Evolutionary conservation across 2,329 filamentous ascomycete species (phyloP).

Genomic region (Sarocladium strictum): DNA sequence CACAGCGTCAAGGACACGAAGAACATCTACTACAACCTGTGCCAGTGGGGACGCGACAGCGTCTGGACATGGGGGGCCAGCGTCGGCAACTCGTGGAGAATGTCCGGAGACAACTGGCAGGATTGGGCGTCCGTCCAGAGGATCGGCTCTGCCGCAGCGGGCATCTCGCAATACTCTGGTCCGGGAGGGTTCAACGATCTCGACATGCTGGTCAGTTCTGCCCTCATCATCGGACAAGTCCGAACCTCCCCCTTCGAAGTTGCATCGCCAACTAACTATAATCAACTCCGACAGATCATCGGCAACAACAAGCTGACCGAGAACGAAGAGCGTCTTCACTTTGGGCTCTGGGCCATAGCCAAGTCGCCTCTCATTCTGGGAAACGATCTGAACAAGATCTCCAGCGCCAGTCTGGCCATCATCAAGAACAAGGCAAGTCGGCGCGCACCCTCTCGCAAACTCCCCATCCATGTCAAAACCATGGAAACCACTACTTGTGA

Average conservation of each 20-base stretch:
- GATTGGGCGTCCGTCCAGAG: constrained; percentile 15
- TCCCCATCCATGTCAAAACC: too few species aligned
- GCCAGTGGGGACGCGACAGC: constrained; percentile 41
- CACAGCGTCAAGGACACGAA: constrained; percentile 23
- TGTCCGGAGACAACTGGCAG: constrained; percentile 29
- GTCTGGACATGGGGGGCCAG: constrained; percentile 39
- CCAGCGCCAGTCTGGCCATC: constrained; percentile 14
- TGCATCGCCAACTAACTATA: too few species aligned
- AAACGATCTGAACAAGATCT: constrained; percentile 19
- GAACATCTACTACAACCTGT: constrained; percentile 42
- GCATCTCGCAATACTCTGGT: constrained; percentile 15
- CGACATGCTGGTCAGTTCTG: constrained; percentile 18
- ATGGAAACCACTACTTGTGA: too few species aligned
- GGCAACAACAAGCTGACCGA: constrained; percentile 15
- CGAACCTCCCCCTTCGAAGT: too few species aligned
- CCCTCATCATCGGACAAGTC: too few species aligned
- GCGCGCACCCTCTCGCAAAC: neutral
- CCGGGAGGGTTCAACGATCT: constrained; percentile 24
- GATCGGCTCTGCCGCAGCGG: constrained; percentile 13
- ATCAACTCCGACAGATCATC: constrained; percentile 11
- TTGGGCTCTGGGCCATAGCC: constrained; percentile 22
- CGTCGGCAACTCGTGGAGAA: constrained; percentile 35
- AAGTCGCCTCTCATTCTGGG: constrained; percentile 21
- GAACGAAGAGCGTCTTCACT: constrained; percentile 19
- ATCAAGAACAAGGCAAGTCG: constrained; percentile 16